A percentile compares a stretch with the other conserved stretches of the same genome.
Conservation (phyloP, 257 asterid genomes). For the Avicennia marina region DNA sequence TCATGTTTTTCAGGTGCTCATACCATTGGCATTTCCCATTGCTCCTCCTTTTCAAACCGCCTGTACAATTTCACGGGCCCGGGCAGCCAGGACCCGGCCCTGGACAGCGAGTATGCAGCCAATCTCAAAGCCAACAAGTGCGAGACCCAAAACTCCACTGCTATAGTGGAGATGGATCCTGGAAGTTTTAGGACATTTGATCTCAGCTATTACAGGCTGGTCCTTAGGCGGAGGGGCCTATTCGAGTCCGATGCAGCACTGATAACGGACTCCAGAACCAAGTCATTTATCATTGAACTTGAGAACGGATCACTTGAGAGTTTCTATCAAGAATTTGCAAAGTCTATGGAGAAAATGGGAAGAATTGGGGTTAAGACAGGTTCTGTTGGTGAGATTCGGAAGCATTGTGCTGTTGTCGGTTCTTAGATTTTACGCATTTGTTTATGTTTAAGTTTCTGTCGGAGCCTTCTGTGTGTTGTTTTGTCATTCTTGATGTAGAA, state of each 20-base stretch:
- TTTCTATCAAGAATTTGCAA: constrained; percentile 45
- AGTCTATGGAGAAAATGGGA: constrained; percentile 77
- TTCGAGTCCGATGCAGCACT: constrained; percentile 61
- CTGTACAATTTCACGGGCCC: constrained; percentile 61
- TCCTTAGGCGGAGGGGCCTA: constrained; percentile 61
- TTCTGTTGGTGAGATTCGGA: constrained; percentile 54
- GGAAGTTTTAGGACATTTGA: constrained; percentile 71
- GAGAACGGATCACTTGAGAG: constrained; percentile 23
- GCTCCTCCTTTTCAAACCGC: constrained; percentile 46
- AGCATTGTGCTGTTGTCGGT: constrained; percentile 58
- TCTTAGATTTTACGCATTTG: constrained; percentile 10
- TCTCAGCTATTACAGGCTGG: constrained; percentile 47
- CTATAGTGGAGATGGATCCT: constrained; percentile 59
- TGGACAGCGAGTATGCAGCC: constrained; percentile 55
- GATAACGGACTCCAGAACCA: constrained; percentile 34
- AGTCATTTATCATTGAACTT: constrained; percentile 28
- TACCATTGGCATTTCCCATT: constrained; percentile 60
- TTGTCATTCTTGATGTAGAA: too few species aligned
- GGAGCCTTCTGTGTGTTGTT: neutral
- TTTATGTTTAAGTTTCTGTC: neutral
- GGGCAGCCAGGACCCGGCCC: constrained; percentile 59
- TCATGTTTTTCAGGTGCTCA: constrained; percentile 54
- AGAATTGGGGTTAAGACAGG: constrained; percentile 50
- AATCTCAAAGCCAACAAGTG: constrained; percentile 53
- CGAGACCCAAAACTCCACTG: constrained; percentile 31